A percentile compares a stretch with the other conserved stretches of the same genome.
These are phyloP conservation scores for Lentinula aciculospora DNA, from an alignment of 768 basidiomycete genomes.

Conservation along the genomic window DNA sequence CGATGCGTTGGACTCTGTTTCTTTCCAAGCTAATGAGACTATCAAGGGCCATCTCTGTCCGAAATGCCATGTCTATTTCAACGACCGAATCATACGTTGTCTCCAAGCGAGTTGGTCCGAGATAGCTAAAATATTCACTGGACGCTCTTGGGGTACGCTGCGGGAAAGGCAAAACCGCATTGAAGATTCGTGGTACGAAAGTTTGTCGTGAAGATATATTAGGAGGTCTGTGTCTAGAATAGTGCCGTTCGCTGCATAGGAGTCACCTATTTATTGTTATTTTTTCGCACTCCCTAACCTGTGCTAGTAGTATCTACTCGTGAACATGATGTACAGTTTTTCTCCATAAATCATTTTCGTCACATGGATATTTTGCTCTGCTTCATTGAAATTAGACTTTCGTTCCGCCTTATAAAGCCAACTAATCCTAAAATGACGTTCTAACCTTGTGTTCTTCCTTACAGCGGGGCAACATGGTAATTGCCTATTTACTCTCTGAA, in stretches of 20 bases:
- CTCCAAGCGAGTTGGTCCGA: background rate
- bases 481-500: background rate
- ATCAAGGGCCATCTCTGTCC: background rate
- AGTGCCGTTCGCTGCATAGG: background rate
- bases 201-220: background rate
- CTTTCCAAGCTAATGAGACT: background rate
- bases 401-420: background rate
- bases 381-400: background rate
- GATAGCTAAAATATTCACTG: background rate
- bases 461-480: background rate
- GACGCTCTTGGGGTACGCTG: background rate
- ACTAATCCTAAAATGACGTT: background rate
- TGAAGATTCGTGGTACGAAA: background rate
- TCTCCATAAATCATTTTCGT: background rate
- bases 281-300: background rate
- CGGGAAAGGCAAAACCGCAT: background rate
- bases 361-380: background rate
- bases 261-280: background rate
- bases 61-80: background rate
- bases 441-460: background rate
- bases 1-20: background rate
- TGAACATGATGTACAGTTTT: background rate
- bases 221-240: background rate
- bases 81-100: background rate
- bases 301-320: background rate